phyloP scores from a whole-genome alignment of 345 rosid genomes.

The Camelina hispida region DNA sequence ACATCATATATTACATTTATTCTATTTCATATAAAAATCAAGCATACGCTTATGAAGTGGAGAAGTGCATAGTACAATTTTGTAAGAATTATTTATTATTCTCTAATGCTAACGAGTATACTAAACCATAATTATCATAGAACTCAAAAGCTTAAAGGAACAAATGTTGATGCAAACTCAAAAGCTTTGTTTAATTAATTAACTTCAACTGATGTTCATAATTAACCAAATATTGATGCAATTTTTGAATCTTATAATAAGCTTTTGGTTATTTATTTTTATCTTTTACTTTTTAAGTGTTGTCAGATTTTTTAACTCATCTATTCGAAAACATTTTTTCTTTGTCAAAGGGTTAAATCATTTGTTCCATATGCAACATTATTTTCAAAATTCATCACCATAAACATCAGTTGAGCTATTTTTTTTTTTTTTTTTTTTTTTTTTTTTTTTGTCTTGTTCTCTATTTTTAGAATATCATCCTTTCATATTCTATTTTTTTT shows the following conservation, averaged over 20 bases:
- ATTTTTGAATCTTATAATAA: not conserved
- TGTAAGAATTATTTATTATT: not conserved
- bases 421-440: too few relatives aligned
- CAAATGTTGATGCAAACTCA: too few relatives aligned
- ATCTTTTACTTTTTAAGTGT: too few relatives aligned
- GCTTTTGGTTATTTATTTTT: not conserved
- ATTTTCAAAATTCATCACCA: not conserved
- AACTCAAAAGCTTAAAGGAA: too few relatives aligned
- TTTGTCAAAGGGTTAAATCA: not conserved
- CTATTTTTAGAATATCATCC: slow-evolving; percentile 17
- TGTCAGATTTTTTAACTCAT: not conserved
- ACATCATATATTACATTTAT: not conserved
- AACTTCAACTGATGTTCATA: too few relatives aligned
- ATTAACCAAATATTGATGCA: not conserved
- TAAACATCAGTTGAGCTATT: not conserved
- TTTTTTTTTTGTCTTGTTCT: not conserved
- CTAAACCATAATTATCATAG: too few relatives aligned
- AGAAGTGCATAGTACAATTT: not conserved
- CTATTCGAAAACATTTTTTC: not conserved
- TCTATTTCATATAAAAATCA: not conserved
- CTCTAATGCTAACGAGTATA: not conserved
- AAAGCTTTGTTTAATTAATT: too few relatives aligned
- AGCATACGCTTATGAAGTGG: not conserved
- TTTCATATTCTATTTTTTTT: not conserved
- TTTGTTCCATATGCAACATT: not conserved